Evolutionary conservation across 257 asterid genomes (phyloP), one percentile per base, ranked within the genome.

Genomic region (Ballota nigra): DNA sequence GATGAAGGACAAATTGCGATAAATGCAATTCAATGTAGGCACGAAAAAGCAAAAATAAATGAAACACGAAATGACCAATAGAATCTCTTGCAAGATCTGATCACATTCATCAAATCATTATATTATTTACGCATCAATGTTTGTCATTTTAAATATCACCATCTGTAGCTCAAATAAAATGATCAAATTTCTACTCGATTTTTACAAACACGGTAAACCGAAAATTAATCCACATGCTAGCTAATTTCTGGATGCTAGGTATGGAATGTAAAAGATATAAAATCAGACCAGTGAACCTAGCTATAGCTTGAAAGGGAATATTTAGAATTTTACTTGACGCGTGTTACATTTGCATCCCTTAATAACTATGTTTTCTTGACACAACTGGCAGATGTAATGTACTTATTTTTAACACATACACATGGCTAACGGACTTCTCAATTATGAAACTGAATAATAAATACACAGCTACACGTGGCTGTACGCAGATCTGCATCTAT

Each of bases 401-500:
- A 40, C 20, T 51, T 65, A 12, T 36, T 23, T 8, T 36, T 15
- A 12, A 4, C 19, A 15, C 12, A 40, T 22, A 66, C 24, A 33
- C 15, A 31, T 59, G 67, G 67, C 51, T 34, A 64, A 65, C 22
- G 36, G 52, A 64, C 36, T 58, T 57, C 55, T 31, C 52, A 16
- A 55, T 10, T 10, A 73, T n/a, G 24, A 68, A 16, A 55, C 6
- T 33, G 60, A 23, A 59, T 15, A 66, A 49, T 51, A 34, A 47
- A 61, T 29, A 45, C 52, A 23, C 31, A n/a, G 55, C 28, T 3
- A 23, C 11, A 31, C 22, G 5, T 63, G 58, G 65, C 41, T 2
- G 6, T 60, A 38, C 29, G 60, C 63, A 62, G 62, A 69, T 79
- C 70, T 33, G 13, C 55, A 69, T 57, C 16, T 23, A 41, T n/a